Base-by-base conservation (phyloP, 768 basidiomycete species). In the Coprinopsis sp. region DNA sequence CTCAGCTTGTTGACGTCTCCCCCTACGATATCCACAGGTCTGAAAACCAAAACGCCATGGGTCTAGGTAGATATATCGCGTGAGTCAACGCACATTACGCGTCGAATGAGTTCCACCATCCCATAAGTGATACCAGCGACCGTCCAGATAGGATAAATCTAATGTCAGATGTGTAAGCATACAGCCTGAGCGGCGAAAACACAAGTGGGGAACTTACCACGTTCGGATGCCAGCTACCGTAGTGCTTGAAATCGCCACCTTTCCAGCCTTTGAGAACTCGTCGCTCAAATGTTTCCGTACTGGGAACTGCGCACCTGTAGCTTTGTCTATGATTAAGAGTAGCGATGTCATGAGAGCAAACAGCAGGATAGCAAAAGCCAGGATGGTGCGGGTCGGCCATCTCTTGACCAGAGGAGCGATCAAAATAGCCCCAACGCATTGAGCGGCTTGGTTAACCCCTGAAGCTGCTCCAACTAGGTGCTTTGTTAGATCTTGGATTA, bases 21-120 rank as follows among this genome's bases (percentile, higher is more conserved):
- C 14, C 64, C 64, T 16, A 64, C 63, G 19, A 66, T 64, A 50
- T 64, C 64, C 12, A 58, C 60, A 12, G 64, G 63, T 29, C 64
- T 65, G 33, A 4, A 21, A 31, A 31, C 30, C 30, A 31, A 8
- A 31, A 31, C 10, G 30, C n/a, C n/a, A n/a, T n/a, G n/a, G n/a
- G n/a, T n/a, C n/a, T n/a, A n/a, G n/a, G n/a, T n/a, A n/a, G n/a
- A n/a, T n/a, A n/a, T n/a, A n/a, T n/a, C n/a, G n/a, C n/a, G n/a
- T n/a, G n/a, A n/a, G n/a, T n/a, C 14, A 12, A 49, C 60, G 24
- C 44, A 63, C 64, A 64, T 66, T 22, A 66, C 64, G 43, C 64
- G 62, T 25, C 64, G 62, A 39, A 66, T 66, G 13, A 66, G 55
- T 33, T 64, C 64, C n/a, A 64, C 64, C 62, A 66, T 66, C 36